Percentiles rank a stretch among this genome's conserved stretches.
Evolutionary conservation across 768 basidiomycete genomes (phyloP).

Genomic region (Paxillus rubicundulus): DNA sequence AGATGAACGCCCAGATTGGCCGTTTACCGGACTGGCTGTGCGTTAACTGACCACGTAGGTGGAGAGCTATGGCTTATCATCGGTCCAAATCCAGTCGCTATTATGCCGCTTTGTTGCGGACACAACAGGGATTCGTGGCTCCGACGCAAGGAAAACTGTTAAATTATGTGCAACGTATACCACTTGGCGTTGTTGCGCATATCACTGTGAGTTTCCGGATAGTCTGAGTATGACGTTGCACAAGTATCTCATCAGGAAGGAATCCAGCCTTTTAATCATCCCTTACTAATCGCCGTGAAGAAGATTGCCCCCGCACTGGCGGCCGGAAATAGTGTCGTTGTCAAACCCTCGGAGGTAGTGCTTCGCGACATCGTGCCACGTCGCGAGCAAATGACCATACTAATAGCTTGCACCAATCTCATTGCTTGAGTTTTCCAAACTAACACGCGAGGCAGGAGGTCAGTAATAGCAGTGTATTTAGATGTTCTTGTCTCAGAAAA

Average conservation of each 20-base stretch:
- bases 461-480: slow-evolving; percentile 12
- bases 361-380: neutral
- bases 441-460: slow-evolving; percentile 69
- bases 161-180: slow-evolving; percentile 76
- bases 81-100: slow-evolving; percentile 53
- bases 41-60: slow-evolving; percentile 25
- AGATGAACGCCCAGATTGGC: slow-evolving; percentile 77
- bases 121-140: slow-evolving; percentile 63
- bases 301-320: slow-evolving; percentile 86
- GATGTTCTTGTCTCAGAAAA: neutral
- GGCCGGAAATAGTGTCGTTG: slow-evolving; percentile 79
- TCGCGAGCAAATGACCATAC: neutral
- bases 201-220: slow-evolving; percentile 57
- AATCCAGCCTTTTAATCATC: slow-evolving; percentile 81
- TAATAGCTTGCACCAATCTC: slow-evolving; percentile 71
- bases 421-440: slow-evolving; percentile 70
- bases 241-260: neutral
- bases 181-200: slow-evolving; percentile 86
- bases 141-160: slow-evolving; percentile 78
- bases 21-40: slow-evolving; percentile 87
- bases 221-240: neutral
- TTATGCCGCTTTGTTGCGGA: slow-evolving; percentile 70
- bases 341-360: slow-evolving; percentile 75
- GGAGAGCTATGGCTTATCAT: slow-evolving; percentile 1
- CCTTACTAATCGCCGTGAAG: slow-evolving; percentile 84